Evolutionary conservation across 140 eudicot genomes (phyloP).

Genomic region (Bidens hawaiensis): DNA sequence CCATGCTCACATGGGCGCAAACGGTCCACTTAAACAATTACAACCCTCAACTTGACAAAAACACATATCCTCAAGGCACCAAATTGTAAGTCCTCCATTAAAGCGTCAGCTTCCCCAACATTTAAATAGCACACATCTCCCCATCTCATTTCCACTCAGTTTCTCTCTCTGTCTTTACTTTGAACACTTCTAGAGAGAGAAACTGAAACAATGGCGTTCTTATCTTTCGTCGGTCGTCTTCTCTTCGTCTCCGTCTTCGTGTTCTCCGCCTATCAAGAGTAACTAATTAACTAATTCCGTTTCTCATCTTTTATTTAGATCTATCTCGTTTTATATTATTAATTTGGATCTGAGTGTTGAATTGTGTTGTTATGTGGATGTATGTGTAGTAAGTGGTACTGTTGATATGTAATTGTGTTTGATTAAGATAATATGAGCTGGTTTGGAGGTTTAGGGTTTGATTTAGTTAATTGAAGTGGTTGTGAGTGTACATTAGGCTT

Average conservation of each 20-base stretch:
- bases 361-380: neutral
- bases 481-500: slow-evolving; percentile 7
- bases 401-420: slow-evolving; percentile 16
- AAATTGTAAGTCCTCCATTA: slow-evolving; percentile 8
- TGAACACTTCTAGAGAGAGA: slow-evolving; percentile 36
- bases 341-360: slow-evolving; percentile 18
- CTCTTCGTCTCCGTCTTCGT: slow-evolving; percentile 83
- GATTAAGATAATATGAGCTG: neutral
- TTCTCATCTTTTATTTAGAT: slow-evolving; percentile 33
- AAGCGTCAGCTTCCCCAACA: slow-evolving; percentile 31
- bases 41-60: neutral
- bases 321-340: slow-evolving; percentile 27
- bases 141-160: slow-evolving; percentile 11
- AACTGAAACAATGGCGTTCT: slow-evolving; percentile 53
- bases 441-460: neutral
- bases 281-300: no score
- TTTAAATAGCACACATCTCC: slow-evolving; percentile 22
- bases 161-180: slow-evolving; percentile 21
- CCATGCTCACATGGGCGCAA: neutral
- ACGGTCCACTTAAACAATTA: neutral
- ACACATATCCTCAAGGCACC: neutral
- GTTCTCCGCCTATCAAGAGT: slow-evolving; percentile 90
- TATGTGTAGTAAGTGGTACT: neutral
- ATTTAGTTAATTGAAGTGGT: neutral
- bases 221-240: slow-evolving; percentile 77